A percentile compares a stretch with the other conserved stretches of the same genome.
These are phyloP conservation scores for Insectozyma bohioensis DNA, from an alignment of 1,139 yeast species.

Conservation along the genomic window DNA sequence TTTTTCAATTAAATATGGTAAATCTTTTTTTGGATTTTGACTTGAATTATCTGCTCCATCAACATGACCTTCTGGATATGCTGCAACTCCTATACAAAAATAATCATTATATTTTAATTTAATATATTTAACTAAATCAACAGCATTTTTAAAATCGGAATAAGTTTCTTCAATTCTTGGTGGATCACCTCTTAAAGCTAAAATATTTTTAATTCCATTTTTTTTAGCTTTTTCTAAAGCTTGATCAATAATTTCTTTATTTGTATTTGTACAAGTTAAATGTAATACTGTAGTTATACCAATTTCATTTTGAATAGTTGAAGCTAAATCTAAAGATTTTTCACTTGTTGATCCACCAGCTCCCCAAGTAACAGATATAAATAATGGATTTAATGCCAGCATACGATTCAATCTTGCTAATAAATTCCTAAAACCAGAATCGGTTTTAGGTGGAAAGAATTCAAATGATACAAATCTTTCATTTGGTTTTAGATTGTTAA, in stretches of 20 bases:
- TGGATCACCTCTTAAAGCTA: conserved; percentile 95
- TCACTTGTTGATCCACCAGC: conserved; percentile 95
- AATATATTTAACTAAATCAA: conserved; percentile 80
- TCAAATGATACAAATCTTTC: conserved; percentile 81
- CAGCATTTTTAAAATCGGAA: conserved; percentile 68
- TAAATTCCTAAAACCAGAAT: conserved; percentile 78
- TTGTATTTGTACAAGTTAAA: conserved; percentile 93
- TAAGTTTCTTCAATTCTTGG: conserved; percentile 76
- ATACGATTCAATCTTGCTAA: conserved; percentile 85
- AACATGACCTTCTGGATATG: conserved; percentile 95
- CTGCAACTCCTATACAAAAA: conserved; percentile 89
- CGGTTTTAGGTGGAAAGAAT: conserved; percentile 97
- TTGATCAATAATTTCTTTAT: conserved; percentile 68
- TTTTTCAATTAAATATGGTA: conserved; percentile 64
- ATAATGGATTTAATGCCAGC: conserved; percentile 83
- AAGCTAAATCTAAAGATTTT: conserved; percentile 81
- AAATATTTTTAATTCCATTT: conserved; percentile 78
- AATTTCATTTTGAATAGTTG: conserved; percentile 70
- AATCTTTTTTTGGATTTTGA: conserved; percentile 64
- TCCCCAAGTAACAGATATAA: conserved; percentile 97
- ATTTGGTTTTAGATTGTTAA: conserved; percentile 47
- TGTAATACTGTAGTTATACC: conserved; percentile 90
- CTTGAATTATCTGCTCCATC: conserved; percentile 66
- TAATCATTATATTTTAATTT: conserved; percentile 65
- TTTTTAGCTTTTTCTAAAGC: conserved; percentile 74